A percentile compares a stretch with the other conserved stretches of the same genome.
Conservation (phyloP, 1,284 basidiomycete genomes). For the Anthracocystis walkeri region DNA sequence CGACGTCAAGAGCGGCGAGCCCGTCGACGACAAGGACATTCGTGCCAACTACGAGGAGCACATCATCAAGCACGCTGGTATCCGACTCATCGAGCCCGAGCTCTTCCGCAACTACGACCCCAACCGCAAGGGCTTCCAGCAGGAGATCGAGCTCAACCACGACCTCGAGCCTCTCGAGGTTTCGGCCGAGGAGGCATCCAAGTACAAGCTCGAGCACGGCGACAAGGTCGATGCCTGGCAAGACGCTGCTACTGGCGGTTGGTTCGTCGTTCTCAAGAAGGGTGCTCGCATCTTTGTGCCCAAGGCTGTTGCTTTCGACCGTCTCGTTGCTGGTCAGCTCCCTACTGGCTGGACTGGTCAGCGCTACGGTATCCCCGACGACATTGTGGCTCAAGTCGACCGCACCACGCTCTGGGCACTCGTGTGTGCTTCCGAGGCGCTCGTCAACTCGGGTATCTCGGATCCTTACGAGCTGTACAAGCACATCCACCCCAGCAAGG, state of each 20-base stretch:
- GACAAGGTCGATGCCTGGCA: constrained; percentile 96
- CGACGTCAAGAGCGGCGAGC: constrained; percentile 90
- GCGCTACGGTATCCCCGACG: constrained; percentile 96
- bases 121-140: constrained; percentile 94
- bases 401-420: constrained; percentile 97
- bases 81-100: constrained; percentile 95
- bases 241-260: constrained; percentile 80
- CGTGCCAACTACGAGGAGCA: constrained; percentile 94
- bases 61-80: constrained; percentile 90
- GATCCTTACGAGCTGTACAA: constrained; percentile 85
- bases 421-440: constrained; percentile 90
- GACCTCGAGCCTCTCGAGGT: constrained; percentile 97
- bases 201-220: constrained; percentile 96
- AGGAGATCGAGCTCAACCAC: constrained; percentile 95
- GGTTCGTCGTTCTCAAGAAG: constrained; percentile 98
- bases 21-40: constrained; percentile 98
- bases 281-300: constrained; percentile 93
- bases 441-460: constrained; percentile 93
- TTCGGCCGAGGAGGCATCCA: constrained; percentile 87
- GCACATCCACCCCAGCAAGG: constrained; percentile 93
- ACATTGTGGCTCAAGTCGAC: constrained; percentile 94
- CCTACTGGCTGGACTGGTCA: constrained; percentile 97
- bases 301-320: constrained; percentile 94
- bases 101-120: constrained; percentile 97
- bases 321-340: constrained; percentile 93